Percentiles rank a stretch among this genome's conserved stretches.
phyloP scores from a whole-genome alignment of 805 yeast species.

The Lachancea lanzarotensis region DNA sequence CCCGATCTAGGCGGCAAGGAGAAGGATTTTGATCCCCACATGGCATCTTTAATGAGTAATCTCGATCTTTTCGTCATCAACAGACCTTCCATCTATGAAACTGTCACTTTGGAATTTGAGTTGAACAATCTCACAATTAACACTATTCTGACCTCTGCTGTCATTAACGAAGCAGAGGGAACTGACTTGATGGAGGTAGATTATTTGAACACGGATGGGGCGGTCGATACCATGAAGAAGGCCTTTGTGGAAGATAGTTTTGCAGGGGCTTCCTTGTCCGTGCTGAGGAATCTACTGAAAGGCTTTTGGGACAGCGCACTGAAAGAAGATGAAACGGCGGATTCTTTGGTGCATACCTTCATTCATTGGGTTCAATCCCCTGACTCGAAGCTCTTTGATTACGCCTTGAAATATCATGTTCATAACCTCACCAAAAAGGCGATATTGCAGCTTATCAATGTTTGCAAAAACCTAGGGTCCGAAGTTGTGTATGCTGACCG shows the following conservation, averaged over 20 bases:
- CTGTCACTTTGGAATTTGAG: conserved; percentile 71
- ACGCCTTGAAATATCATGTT: conserved; percentile 75
- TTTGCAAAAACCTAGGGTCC: conserved; percentile 74
- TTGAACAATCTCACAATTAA: conserved; percentile 77
- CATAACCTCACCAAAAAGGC: conserved; percentile 82
- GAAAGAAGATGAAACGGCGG: conserved; percentile 62
- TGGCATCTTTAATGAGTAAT: conserved; percentile 40
- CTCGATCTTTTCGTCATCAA: conserved; percentile 66
- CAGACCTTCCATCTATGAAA: conserved; percentile 70
- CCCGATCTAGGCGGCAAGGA: conserved; percentile 86
- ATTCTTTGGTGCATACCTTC: conserved; percentile 71
- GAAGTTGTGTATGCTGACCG: conserved; percentile 72
- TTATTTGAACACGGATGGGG: conserved; percentile 23
- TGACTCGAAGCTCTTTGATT: conserved; percentile 67
- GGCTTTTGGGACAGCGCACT: conserved; percentile 93
- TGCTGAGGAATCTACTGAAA: conserved; percentile 67
- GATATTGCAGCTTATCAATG: conserved; percentile 67
- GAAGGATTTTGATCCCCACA: conserved; percentile 46
- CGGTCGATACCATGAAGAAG: conserved; percentile 15
- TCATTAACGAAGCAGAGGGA: conserved; percentile 85
- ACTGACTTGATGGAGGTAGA: conserved; percentile 56
- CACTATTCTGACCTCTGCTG: conserved; percentile 76
- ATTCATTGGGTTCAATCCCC: conserved; percentile 82
- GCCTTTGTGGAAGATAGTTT: conserved; percentile 77
- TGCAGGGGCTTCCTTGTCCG: conserved; percentile 63